Base-by-base conservation (phyloP, 2,329 filamentous ascomycete genomes). In the Fusarium kyushuense region DNA sequence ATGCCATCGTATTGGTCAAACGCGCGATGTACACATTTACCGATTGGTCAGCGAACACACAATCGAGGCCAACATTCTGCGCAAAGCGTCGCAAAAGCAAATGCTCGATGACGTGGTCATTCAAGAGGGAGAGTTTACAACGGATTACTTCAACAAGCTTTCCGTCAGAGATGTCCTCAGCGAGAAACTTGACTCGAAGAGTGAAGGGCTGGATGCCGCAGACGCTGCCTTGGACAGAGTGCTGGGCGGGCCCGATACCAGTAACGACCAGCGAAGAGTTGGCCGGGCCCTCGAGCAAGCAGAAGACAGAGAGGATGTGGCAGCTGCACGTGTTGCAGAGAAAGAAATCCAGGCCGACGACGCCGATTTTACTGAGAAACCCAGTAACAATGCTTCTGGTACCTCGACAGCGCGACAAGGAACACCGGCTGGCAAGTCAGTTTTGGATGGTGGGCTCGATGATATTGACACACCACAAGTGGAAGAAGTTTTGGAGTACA, bases 91-190 rank as follows among this genome's bases (percentile, higher is more conserved):
- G 54, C 96, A 99, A 79, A 99, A 99, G 82, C 92, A 96, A 73
- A 94, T 99, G 88, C 86, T 99, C 1, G 96, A 99, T 74, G 96
- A 99, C 68, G 93, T 99, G 10, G 94, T 99, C 58, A 99, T 99
- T 71, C 96, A 99, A 76, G 96, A 98, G 77, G 96, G 96, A 66
- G 94, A 95, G 70, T 99, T 99, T 78, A 99, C 95, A 0, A 99
- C 96, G 0, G 96, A 99, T 74, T 94, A 97, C 77, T 95, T 97
- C 80, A 94, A 94, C 73, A 93, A 91, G 72, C 83, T 92, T 42
- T 94, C 70, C 82, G 89, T 91, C 51, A 85, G 87, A 36, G 92
- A 93, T 63, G 89, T 92, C 51, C 83, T 93, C 27, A 87, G 85
- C 54, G 85, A 87, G 14, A 84, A 87, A 38, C 82, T 85, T 1